These are phyloP conservation scores for Coemansia sp. DNA, from an alignment of 192 early-diverging fungal genomes.

Conservation along the genomic window DNA sequence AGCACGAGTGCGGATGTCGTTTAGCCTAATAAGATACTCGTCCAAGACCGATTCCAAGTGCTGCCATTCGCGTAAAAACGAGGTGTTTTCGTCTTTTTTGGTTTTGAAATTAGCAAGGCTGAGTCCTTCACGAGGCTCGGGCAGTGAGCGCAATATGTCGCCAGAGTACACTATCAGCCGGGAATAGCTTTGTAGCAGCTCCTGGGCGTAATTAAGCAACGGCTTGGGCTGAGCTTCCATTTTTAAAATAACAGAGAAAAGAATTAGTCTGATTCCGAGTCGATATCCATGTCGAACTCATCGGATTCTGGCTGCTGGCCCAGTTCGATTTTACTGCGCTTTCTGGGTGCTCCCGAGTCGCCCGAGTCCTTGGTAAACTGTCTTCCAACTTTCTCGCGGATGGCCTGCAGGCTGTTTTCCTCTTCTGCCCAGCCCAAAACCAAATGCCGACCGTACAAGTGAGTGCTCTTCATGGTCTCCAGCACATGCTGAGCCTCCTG, in stretches of 20 bases:
- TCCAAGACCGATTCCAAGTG: conserved; percentile 45
- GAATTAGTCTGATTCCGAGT: conserved; percentile 9
- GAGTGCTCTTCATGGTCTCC: conserved; percentile 82
- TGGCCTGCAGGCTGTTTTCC: conserved; percentile 69
- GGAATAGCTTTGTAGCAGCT: conserved; percentile 43
- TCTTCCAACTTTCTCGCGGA: conserved; percentile 82
- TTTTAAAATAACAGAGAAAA: conserved; percentile 1
- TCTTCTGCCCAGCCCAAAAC: conserved; percentile 92
- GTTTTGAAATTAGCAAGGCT: conserved; percentile 49
- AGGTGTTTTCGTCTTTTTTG: conserved; percentile 43
- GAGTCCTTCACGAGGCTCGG: conserved; percentile 45
- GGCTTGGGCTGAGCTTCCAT: conserved; percentile 27
- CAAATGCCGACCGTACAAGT: conserved; percentile 96
- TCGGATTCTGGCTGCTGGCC: conserved; percentile 25
- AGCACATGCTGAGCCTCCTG: conserved; percentile 92
- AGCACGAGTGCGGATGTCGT: conserved; percentile 41
- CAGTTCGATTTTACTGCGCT: conserved; percentile 66
- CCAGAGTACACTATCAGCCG: conserved; percentile 51
- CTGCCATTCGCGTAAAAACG: conserved; percentile 49
- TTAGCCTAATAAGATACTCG: conserved; percentile 44
- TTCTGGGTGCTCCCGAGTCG: conserved; percentile 46
- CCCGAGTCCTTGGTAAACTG: conserved; percentile 66
- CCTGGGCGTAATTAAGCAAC: conserved; percentile 42
- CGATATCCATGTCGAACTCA: conserved; percentile 29
- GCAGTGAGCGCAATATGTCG: conserved; percentile 46